phyloP scores from a whole-genome alignment of 345 rosid genomes.

The Citrus mangshanensis region DNA sequence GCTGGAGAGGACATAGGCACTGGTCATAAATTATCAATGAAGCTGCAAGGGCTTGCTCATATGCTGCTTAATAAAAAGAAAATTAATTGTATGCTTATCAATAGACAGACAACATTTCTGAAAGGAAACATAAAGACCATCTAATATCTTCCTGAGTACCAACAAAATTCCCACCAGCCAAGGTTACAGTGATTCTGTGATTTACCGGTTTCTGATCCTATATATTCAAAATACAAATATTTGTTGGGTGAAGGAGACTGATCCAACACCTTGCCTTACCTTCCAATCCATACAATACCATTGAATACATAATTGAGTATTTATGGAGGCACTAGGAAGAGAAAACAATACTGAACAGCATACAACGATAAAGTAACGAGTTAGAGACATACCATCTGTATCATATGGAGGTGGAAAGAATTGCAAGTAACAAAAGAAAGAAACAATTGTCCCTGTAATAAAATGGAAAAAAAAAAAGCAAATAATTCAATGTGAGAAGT shows the following conservation, averaged over 20 bases:
- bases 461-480: constrained; percentile 4
- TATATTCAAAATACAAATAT: neutral
- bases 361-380: neutral
- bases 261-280: neutral
- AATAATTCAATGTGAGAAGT: neutral
- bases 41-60: neutral
- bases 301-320: neutral
- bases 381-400: constrained; percentile 48
- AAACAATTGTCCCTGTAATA: constrained; percentile 49
- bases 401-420: constrained; percentile 76
- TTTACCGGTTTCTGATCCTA: neutral
- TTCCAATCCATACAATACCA: neutral
- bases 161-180: neutral
- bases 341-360: neutral
- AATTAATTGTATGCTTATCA: neutral
- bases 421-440: constrained; percentile 73
- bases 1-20: neutral
- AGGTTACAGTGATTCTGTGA: neutral
- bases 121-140: neutral
- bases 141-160: neutral
- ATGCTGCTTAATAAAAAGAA: neutral
- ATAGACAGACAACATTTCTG: neutral
- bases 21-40: neutral
- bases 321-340: neutral
- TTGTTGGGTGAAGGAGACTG: neutral